Percentiles rank a stretch among this genome's conserved stretches.
phyloP scores from a whole-genome alignment of 2,329 filamentous ascomycete species.

The Herpotrichia juniperi region DNA sequence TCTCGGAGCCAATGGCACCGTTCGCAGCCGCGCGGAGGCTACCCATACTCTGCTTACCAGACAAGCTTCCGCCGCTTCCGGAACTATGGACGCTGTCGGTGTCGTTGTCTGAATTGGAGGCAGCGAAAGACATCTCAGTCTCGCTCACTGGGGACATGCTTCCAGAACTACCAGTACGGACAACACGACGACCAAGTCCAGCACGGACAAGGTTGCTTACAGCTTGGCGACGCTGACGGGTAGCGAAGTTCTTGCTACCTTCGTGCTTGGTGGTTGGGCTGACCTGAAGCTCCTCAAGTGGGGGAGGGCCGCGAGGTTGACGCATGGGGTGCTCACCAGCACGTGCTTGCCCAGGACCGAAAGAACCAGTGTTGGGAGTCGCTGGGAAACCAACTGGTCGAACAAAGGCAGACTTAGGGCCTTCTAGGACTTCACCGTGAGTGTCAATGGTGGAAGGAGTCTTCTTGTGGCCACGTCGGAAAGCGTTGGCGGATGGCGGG shows the following conservation, averaged over 20 bases:
- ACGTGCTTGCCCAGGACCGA: conserved; percentile 90
- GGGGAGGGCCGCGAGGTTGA: conserved; percentile 90
- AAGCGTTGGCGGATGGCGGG: conserved; percentile 86
- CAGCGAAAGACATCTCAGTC: conserved; percentile 70
- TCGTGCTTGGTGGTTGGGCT: conserved; percentile 93
- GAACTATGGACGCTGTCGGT: conserved; percentile 57
- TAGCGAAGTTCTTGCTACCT: conserved; percentile 95
- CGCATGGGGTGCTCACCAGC: conserved; percentile 93
- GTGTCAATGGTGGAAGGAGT: conserved; percentile 67
- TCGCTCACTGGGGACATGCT: conserved; percentile 92
- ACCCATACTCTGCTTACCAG: conserved; percentile 73
- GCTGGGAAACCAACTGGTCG: conserved; percentile 70
- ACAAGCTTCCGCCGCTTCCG: conserved; percentile 82
- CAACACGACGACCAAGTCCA: conserved; percentile 79
- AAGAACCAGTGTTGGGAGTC: conserved; percentile 81
- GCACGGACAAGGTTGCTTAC: conserved; percentile 91
- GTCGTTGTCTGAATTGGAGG: conserved; percentile 72
- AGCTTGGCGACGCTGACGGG: conserved; percentile 88
- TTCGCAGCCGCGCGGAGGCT: conserved; percentile 80
- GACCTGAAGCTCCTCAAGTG: conserved; percentile 85
- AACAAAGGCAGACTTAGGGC: conserved; percentile 72
- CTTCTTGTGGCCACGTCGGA: conserved; percentile 95
- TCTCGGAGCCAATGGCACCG: conserved; percentile 86
- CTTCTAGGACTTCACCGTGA: conserved; percentile 63
- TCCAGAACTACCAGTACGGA: conserved; percentile 70